phyloP scores from a whole-genome alignment of 768 basidiomycete species.

The Boletus rubroflammeus region DNA sequence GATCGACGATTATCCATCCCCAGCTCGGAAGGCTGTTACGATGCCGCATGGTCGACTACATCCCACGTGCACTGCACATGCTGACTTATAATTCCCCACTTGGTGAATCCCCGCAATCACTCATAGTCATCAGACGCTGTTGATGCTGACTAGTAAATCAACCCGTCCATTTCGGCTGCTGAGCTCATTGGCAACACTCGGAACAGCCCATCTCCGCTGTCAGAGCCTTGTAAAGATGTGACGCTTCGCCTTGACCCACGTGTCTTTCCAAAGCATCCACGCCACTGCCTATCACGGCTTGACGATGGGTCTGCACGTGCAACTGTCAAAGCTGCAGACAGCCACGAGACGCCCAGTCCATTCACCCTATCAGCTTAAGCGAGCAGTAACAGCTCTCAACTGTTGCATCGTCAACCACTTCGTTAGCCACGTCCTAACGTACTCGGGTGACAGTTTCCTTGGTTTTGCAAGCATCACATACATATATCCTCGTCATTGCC shows the following conservation, averaged over 20 bases:
- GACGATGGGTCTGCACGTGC: background rate
- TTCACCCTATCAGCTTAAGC: background rate
- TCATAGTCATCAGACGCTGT: background rate
- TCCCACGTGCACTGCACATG: conserved; percentile 5
- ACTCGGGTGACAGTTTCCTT: background rate
- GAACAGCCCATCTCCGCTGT: background rate
- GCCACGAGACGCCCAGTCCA: too few species aligned
- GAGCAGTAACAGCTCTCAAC: background rate
- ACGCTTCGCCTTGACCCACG: background rate
- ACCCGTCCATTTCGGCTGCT: conserved; percentile 1
- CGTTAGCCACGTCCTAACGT: background rate
- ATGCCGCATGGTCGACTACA: background rate
- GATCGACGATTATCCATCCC: background rate
- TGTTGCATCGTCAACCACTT: background rate
- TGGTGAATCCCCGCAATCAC: conserved; percentile 8
- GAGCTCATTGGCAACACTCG: conserved; percentile 1
- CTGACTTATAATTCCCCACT: background rate
- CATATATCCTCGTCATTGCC: background rate
- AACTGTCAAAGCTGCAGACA: background rate
- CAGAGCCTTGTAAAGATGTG: background rate
- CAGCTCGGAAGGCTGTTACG: background rate
- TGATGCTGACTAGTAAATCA: background rate
- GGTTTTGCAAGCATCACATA: background rate
- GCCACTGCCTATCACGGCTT: background rate
- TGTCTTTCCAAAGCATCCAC: background rate